phyloP scores from a whole-genome alignment of 257 asterid genomes.

The Scutellaria barbata region DNA sequence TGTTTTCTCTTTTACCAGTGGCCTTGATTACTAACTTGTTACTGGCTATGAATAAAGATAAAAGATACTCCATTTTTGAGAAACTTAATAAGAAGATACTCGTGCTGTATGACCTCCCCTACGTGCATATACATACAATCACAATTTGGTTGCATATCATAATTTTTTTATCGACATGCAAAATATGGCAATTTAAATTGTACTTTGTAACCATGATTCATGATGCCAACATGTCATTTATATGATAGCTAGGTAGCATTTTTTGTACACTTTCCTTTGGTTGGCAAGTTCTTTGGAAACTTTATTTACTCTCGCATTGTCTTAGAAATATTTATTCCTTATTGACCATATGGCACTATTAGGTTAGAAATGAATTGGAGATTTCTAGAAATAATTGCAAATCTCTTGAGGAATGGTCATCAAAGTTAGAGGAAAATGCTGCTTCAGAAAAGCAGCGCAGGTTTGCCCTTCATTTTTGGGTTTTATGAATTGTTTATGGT shows the following conservation, averaged over 20 bases:
- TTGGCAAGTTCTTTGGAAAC: background rate
- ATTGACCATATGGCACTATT: constrained; percentile 33
- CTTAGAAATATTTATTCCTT: constrained; percentile 19
- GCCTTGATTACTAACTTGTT: background rate
- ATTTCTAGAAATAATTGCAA: constrained; percentile 53
- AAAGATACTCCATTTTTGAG: background rate
- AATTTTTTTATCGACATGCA: background rate
- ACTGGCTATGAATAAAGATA: background rate
- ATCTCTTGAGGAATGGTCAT: constrained; percentile 49
- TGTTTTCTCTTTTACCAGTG: too few relatives aligned
- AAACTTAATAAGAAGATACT: too few relatives aligned
- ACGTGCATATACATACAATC: background rate
- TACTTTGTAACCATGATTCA: too few relatives aligned
- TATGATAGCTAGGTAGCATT: background rate
- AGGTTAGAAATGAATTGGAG: constrained; percentile 69
- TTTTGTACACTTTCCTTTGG: background rate
- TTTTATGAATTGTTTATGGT: background rate
- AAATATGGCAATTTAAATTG: background rate
- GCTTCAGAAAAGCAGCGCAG: constrained; percentile 51
- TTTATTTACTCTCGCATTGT: constrained; percentile 23
- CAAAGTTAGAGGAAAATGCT: constrained; percentile 41
- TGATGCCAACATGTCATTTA: background rate
- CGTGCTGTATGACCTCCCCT: background rate
- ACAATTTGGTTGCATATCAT: background rate
- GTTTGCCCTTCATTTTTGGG: constrained; percentile 40